A percentile compares a stretch with the other conserved stretches of the same genome.
These are phyloP conservation scores for Suillus alpinus DNA, from an alignment of 768 basidiomycete species.

Conservation along the genomic window DNA sequence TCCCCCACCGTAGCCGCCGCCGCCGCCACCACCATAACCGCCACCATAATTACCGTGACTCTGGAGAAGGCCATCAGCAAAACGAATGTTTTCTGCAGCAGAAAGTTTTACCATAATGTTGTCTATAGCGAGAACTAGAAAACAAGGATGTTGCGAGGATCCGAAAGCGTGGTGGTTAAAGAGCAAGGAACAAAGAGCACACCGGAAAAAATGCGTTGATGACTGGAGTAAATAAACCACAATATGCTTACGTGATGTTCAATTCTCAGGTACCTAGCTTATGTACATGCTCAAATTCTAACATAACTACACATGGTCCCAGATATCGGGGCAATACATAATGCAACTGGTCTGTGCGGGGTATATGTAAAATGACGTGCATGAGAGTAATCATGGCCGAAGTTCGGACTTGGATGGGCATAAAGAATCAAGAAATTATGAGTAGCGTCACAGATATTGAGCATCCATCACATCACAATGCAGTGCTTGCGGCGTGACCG, in stretches of 20 bases:
- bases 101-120: not conserved
- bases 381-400: not conserved
- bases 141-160: not conserved
- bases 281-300: not conserved
- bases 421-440: not conserved
- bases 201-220: constrained; percentile 15
- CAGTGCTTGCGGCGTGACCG: constrained; percentile 29
- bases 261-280: no score
- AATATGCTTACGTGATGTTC: not conserved
- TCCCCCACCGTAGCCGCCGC: constrained; percentile 29
- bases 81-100: not conserved
- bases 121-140: not conserved
- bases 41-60: constrained; percentile 34
- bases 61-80: constrained; percentile 14
- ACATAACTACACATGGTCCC: not conserved
- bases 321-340: not conserved
- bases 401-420: not conserved
- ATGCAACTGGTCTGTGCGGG: not conserved
- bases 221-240: constrained; percentile 3
- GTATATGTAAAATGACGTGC: not conserved
- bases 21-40: constrained; percentile 34
- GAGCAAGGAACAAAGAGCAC: constrained; percentile 8
- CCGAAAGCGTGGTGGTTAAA: constrained; percentile 3
- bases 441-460: not conserved
- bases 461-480: constrained; percentile 32